Evolutionary conservation across 2,329 filamentous ascomycete species (phyloP).

Genomic region (Grosmannia huntii): DNA sequence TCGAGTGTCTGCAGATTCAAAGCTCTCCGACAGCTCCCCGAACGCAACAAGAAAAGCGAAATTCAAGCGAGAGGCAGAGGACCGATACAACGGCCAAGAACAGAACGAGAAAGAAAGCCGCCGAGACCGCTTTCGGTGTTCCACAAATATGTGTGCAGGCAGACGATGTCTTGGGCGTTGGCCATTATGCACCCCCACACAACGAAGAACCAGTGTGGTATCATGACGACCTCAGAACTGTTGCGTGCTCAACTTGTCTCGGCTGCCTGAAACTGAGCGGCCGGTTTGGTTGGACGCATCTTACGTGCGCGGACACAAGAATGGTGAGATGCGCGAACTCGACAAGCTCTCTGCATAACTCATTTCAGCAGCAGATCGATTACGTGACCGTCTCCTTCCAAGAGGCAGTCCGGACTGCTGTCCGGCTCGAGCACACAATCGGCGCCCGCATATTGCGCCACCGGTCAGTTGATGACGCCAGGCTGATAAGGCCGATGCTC

Average conservation of each 20-base stretch:
- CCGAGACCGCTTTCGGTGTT: neutral
- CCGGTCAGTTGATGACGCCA: neutral
- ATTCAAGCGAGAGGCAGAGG: neutral
- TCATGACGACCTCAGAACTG: neutral
- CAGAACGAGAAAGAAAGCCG: neutral
- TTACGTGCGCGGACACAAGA: neutral
- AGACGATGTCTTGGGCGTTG: neutral
- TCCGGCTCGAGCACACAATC: conserved; percentile 1
- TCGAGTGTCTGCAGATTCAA: too few species aligned
- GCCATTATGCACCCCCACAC: neutral
- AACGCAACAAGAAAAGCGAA: neutral
- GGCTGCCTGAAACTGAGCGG: neutral
- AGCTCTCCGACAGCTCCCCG: neutral
- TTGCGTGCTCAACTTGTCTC: neutral
- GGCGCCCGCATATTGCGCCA: neutral
- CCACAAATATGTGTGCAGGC: neutral
- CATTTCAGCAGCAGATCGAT: neutral
- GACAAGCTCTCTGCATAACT: neutral
- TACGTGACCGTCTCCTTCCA: neutral
- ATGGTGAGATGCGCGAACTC: neutral
- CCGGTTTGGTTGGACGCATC: neutral
- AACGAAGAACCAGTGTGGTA: neutral
- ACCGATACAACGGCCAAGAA: neutral
- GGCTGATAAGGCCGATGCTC: neutral
- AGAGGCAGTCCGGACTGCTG: neutral